phyloP scores from a whole-genome alignment of 2,329 filamentous ascomycete genomes.

The Esteya vermicola region DNA sequence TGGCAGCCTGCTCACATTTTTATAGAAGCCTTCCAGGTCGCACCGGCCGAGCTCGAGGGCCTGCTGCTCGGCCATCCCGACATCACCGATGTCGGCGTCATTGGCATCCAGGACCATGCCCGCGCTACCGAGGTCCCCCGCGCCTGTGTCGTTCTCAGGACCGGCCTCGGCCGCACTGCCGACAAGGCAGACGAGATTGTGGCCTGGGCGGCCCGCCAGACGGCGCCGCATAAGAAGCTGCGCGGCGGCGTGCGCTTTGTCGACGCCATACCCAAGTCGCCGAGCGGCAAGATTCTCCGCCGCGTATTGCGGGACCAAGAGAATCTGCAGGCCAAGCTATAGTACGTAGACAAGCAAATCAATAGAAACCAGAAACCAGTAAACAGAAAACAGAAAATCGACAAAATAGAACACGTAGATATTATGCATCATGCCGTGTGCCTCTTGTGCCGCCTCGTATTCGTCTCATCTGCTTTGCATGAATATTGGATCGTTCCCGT shows the following conservation, averaged over 20 bases:
- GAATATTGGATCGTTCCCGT: no score
- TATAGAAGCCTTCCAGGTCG: constrained; percentile 58
- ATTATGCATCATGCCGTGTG: no score
- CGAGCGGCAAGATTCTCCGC: constrained; percentile 34
- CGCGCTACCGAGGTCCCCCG: constrained; percentile 56
- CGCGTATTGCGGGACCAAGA: constrained; percentile 24
- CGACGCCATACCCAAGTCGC: constrained; percentile 57
- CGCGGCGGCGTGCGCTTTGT: constrained; percentile 58
- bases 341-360: no score
- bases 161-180: constrained; percentile 16
- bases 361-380: no score
- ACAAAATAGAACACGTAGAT: no score
- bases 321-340: no score
- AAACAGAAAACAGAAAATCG: no score
- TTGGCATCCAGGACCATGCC: constrained; percentile 44
- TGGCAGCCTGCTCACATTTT: constrained; percentile 7
- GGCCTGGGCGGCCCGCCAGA: constrained; percentile 21
- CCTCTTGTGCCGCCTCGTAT: no score
- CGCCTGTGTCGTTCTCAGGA: constrained; percentile 43
- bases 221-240: constrained; percentile 46
- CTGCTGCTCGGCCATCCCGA: constrained; percentile 26
- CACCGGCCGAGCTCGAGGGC: constrained; percentile 50
- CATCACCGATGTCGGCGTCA: constrained; percentile 45
- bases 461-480: no score
- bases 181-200: constrained; percentile 24